Evolutionary conservation across 345 rosid species (phyloP).

Genomic region (Barbarea vulgaris): DNA sequence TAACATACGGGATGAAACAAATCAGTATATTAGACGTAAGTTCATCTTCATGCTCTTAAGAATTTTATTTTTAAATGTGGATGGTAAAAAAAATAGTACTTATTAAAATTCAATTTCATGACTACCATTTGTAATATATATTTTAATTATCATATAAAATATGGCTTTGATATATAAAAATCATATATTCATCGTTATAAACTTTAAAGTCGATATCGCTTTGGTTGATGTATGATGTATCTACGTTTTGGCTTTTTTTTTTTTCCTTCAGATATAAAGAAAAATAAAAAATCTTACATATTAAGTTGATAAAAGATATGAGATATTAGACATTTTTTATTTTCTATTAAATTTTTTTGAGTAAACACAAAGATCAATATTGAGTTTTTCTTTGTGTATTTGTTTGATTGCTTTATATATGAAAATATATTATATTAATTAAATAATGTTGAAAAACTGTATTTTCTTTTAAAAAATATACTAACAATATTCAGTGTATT

Average conservation of each 20-base stretch:
- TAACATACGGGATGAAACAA: slow-evolving; percentile 8
- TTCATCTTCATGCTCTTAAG: neutral
- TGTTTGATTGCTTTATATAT: neutral
- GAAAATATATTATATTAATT: neutral
- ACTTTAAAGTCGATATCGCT: neutral
- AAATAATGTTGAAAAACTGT: neutral
- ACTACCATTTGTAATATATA: neutral
- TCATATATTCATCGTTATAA: neutral
- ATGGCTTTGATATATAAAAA: neutral
- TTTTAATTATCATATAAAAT: neutral
- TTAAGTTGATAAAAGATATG: neutral
- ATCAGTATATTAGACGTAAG: slow-evolving; percentile 24
- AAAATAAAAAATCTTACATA: neutral
- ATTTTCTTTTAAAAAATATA: neutral
- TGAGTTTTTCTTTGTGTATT: neutral
- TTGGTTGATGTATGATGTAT: neutral
- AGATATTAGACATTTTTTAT: neutral
- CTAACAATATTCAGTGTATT: neutral
- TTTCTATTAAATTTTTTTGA: neutral
- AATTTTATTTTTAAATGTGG: neutral
- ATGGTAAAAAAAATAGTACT: neutral
- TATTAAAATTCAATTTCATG: neutral
- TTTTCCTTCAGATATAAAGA: neutral
- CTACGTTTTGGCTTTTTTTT: neutral
- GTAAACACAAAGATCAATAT: neutral